Evolutionary conservation across 805 yeast species (phyloP), one percentile per base, ranked within the genome.

Genomic region (Komagataella pseudopastoris): DNA sequence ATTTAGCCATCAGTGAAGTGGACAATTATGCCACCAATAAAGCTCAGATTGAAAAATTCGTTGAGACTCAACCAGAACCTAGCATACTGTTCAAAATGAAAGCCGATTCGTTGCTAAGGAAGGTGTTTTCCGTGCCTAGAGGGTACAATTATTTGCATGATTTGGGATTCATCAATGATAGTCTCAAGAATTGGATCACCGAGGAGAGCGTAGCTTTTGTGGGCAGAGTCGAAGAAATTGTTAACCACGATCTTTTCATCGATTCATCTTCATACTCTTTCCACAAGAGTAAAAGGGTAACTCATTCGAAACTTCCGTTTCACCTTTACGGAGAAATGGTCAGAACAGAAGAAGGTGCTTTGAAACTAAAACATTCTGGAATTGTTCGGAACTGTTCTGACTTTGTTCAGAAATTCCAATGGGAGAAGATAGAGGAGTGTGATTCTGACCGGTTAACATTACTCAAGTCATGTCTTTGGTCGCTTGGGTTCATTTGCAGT

Each of bases 251-350:
- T 23, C 22, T 45, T n/a, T 47, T 50, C 52, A 45, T 45, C 14
- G 51, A 49, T 1, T 20, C 20, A 20, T 20, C 20, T 24, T 17
- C 43, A 47, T 18, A 24, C 23, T n/a, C 44, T 16, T 23, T 6
- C 23, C 17, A 20, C 2, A 20, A 18, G 3, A 23, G 17, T 8
- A 23, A 30, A 7, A 18, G 10, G 6, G 18, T 17, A 20, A 17
- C 48, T 17, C n/a, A 44, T 44, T 2, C 49, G 46, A 49, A 60
- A 4, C 53, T 71, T 17, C 88, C 89, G 0, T 65, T 75, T 23
- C 90, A 87, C 60, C 86, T 91, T 58, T 88, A 87, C 64, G 86
- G 88, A 14, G 87, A 83, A 58, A 69, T 91, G 48, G 84, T 88
- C 1, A 78, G 83, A 51, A 88, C 96, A 0, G 84, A 78, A 53